Evolutionary conservation across 768 basidiomycete genomes (phyloP).

Genomic region (Gyrodon lividus): DNA sequence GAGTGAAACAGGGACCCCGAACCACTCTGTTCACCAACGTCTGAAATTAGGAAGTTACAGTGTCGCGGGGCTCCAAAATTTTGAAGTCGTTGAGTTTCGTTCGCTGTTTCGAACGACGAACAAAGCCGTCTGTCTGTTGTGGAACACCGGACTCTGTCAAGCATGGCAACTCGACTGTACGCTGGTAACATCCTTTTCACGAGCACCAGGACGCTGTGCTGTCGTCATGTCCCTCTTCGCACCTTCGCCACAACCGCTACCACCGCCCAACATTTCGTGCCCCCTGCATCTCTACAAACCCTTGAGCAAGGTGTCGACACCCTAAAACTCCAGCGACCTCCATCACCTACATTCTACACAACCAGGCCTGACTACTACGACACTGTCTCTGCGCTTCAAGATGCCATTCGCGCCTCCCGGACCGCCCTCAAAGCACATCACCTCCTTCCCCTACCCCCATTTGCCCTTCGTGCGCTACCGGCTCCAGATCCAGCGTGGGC

Average conservation of each 20-base stretch:
- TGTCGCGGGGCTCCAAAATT: too few species aligned
- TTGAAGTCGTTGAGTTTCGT: neutral
- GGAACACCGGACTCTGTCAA: neutral
- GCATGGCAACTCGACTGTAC: neutral
- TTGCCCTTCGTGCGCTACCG: constrained; percentile 58
- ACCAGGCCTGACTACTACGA: constrained; percentile 75
- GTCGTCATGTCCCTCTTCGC: constrained; percentile 5
- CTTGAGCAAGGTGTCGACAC: neutral
- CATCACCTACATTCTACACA: constrained; percentile 83
- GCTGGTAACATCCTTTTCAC: neutral
- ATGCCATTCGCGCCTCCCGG: constrained; percentile 57
- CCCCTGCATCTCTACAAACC: constrained; percentile 24
- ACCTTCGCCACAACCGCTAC: constrained; percentile 10
- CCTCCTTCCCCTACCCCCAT: constrained; percentile 77
- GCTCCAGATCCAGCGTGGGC: constrained; percentile 69
- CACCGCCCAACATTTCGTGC: constrained; percentile 20
- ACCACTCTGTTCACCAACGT: neutral
- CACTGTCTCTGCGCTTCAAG: constrained; percentile 63
- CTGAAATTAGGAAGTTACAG: neutral
- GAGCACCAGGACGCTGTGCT: constrained; percentile 4
- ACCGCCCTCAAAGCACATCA: constrained; percentile 58
- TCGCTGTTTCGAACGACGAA: neutral
- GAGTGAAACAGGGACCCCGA: neutral
- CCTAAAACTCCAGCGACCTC: constrained; percentile 37
- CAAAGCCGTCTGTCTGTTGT: neutral